phyloP scores from a whole-genome alignment of 164 flowering plant species.

The Macadamia integrifolia region DNA sequence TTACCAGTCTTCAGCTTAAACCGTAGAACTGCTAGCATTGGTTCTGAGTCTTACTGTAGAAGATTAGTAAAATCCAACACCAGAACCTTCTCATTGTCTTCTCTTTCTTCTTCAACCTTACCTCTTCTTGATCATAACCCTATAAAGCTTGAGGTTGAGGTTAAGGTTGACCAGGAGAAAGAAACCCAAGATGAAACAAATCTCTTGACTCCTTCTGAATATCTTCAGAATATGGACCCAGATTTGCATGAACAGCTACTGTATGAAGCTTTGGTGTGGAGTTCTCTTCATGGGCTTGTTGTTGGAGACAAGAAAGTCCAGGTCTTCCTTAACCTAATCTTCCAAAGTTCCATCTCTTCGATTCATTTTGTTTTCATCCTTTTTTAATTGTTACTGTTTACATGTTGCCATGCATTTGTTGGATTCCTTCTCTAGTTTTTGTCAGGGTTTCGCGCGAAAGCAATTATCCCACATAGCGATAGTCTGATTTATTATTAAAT shows the following conservation, averaged over 20 bases:
- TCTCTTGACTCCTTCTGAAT: constrained; percentile 15
- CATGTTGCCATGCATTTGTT: no score
- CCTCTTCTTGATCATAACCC: constrained; percentile 14
- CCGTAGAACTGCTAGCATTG: not conserved
- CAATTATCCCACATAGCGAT: no score
- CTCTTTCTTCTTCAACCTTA: constrained; percentile 9
- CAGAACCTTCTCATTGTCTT: constrained; percentile 11
- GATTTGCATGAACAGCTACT: constrained; percentile 55
- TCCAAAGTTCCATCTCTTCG: not conserved
- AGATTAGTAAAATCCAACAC: not conserved
- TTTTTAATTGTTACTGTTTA: not conserved
- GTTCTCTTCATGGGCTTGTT: constrained; percentile 90
- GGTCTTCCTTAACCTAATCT: constrained; percentile 33
- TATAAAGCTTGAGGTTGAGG: constrained; percentile 20
- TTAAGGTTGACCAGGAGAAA: constrained; percentile 2
- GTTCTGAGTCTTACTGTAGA: no score
- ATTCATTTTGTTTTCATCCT: not conserved
- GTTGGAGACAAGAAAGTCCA: constrained; percentile 63
- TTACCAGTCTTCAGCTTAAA: constrained; percentile 6
- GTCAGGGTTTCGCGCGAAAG: no score
- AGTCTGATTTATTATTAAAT: no score
- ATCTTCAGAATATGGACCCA: constrained; percentile 37
- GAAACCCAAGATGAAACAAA: constrained; percentile 24
- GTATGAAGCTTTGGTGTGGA: constrained; percentile 84
- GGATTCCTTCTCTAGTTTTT: no score